Percentiles rank a stretch among this genome's conserved stretches.
Evolutionary conservation across 805 yeast species (phyloP).

Genomic region (Barnettozyma sucrosica): DNA sequence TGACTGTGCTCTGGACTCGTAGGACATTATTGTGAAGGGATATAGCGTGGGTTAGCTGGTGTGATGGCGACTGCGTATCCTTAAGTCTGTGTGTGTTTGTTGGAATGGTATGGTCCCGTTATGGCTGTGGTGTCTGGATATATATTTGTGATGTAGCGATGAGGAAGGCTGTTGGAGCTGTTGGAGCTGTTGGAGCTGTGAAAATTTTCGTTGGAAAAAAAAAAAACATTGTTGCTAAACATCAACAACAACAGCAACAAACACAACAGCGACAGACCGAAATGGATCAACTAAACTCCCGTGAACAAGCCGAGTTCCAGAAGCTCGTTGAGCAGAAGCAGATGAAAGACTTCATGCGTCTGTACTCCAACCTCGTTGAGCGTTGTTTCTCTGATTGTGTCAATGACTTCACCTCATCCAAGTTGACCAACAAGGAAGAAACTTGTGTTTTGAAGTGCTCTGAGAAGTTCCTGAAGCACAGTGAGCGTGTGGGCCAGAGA

Average conservation of each 20-base stretch:
- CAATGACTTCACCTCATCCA: conserved; percentile 93
- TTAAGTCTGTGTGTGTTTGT: too few species aligned
- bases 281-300: conserved; percentile 92
- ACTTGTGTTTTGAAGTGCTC: conserved; percentile 87
- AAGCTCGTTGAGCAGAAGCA: conserved; percentile 94
- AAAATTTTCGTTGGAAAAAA: background rate
- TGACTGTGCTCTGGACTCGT: conserved; percentile 58
- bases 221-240: background rate
- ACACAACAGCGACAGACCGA: conserved; percentile 18
- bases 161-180: too few species aligned
- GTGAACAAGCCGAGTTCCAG: conserved; percentile 96
- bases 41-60: too few species aligned
- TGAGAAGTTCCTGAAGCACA: conserved; percentile 95
- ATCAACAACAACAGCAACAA: background rate
- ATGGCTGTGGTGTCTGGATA: background rate
- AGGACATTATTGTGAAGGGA: too few species aligned
- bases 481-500: conserved; percentile 97
- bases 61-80: background rate
- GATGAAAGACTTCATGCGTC: conserved; percentile 97
- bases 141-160: too few species aligned
- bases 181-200: too few species aligned
- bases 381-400: conserved; percentile 98
- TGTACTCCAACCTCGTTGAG: conserved; percentile 90
- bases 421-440: conserved; percentile 78
- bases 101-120: too few species aligned